Percentiles rank a stretch among this genome's conserved stretches.
phyloP scores from a whole-genome alignment of 371 early-diverging fungal genomes.

The Amoeboaphelidium protococcarum region DNA sequence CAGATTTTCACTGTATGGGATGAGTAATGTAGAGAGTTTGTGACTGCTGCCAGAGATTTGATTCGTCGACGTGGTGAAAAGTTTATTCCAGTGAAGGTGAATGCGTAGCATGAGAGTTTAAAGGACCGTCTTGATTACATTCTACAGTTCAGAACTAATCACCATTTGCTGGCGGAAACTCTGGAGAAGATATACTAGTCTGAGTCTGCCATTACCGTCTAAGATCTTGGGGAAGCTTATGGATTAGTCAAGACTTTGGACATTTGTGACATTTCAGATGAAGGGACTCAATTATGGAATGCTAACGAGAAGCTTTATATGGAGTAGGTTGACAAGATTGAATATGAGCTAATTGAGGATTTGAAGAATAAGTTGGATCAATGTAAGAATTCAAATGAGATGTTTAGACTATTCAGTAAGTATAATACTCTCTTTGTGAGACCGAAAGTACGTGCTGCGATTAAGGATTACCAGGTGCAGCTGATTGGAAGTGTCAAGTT shows the following conservation, averaged over 20 bases:
- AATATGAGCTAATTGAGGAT: conserved; percentile 82
- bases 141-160: conserved; percentile 69
- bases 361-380: conserved; percentile 78
- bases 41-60: conserved; percentile 77
- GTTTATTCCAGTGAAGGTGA: conserved; percentile 80
- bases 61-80: conserved; percentile 70
- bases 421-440: conserved; percentile 95
- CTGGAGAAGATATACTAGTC: conserved; percentile 62
- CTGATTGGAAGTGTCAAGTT: conserved; percentile 90
- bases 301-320: conserved; percentile 73
- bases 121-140: conserved; percentile 79
- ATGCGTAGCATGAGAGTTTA: conserved; percentile 60
- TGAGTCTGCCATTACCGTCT: conserved; percentile 7
- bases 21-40: conserved; percentile 75
- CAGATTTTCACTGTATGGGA: conserved; percentile 84
- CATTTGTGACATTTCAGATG: conserved; percentile 68
- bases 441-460: conserved; percentile 95
- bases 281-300: conserved; percentile 83
- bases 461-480: conserved; percentile 94
- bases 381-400: conserved; percentile 87
- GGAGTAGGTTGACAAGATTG: conserved; percentile 77
- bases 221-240: conserved; percentile 73
- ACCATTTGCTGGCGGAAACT: conserved; percentile 81
- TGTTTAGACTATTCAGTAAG: conserved; percentile 95
- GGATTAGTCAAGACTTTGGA: conserved; percentile 77